phyloP scores from a whole-genome alignment of 345 rosid genomes.

The Linum lewisii region DNA sequence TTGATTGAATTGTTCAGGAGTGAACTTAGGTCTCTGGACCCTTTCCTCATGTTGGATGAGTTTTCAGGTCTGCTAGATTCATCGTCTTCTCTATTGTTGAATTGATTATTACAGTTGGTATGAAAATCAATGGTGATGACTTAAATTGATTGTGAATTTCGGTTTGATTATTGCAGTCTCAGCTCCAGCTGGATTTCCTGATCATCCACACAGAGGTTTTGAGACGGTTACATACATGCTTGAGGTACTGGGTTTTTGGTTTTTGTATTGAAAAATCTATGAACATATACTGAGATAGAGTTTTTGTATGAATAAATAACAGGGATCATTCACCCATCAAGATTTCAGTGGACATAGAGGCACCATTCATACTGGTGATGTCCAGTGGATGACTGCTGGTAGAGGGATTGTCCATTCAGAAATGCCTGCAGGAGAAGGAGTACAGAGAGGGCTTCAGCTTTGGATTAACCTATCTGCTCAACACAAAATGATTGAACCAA shows the following conservation, averaged over 20 bases:
- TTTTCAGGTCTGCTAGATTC: slow-evolving; percentile 72
- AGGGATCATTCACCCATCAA: slow-evolving; percentile 89
- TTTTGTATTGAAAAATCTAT: no score
- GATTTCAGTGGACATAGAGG: slow-evolving; percentile 87
- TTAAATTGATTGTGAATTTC: no score
- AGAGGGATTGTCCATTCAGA: slow-evolving; percentile 96
- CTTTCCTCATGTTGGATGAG: slow-evolving; percentile 88
- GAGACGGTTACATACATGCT: slow-evolving; percentile 94
- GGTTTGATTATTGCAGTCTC: no score
- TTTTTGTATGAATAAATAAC: no score
- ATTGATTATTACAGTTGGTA: no score
- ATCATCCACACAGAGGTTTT: slow-evolving; percentile 98
- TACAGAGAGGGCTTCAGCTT: slow-evolving; percentile 77
- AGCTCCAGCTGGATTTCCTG: slow-evolving; percentile 97
- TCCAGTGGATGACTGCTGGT: slow-evolving; percentile 99
- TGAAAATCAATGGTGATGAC: no score
- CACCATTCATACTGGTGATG: slow-evolving; percentile 79
- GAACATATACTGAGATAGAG: no score
- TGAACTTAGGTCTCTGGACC: slow-evolving; percentile 75
- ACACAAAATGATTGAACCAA: slow-evolving; percentile 91
- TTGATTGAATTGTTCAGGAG: slow-evolving; percentile 34
- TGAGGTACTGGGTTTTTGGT: slow-evolving; percentile 61
- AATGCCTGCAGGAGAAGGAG: slow-evolving; percentile 85
- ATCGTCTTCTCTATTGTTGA: no score
- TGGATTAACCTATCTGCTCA: slow-evolving; percentile 91